phyloP scores from a whole-genome alignment of 1,284 basidiomycete genomes.

The Cryptococcus wingfieldii region DNA sequence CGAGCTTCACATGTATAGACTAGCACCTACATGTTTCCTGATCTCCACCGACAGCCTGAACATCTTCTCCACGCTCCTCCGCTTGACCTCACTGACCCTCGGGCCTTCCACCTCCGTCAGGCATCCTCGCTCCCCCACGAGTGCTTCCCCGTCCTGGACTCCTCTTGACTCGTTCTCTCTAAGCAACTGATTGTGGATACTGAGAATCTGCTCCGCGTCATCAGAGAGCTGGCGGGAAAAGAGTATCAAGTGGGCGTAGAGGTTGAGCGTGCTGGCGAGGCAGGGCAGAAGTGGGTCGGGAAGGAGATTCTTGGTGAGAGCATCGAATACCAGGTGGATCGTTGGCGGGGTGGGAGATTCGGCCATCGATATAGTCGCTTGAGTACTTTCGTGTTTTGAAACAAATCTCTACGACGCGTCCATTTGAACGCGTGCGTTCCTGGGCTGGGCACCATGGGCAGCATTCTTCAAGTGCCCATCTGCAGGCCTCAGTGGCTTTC shows the following conservation, averaged over 20 bases:
- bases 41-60: slow-evolving; percentile 19
- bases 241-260: slow-evolving; percentile 32
- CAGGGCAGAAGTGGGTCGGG: slow-evolving; percentile 16
- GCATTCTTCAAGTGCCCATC: too few relatives aligned
- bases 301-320: slow-evolving; percentile 14
- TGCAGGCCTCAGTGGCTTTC: too few relatives aligned
- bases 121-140: slow-evolving; percentile 4
- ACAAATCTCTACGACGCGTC: too few relatives aligned
- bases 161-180: slow-evolving; percentile 2
- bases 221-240: slow-evolving; percentile 10
- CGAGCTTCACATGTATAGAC: not conserved
- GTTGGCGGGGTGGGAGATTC: not conserved
- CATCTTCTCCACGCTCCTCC: slow-evolving; percentile 14
- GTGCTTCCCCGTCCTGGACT: not conserved
- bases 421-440: too few relatives aligned
- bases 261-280: slow-evolving; percentile 24
- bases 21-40: slow-evolving; percentile 16
- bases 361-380: too few relatives aligned
- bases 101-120: slow-evolving; percentile 13
- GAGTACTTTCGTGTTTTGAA: too few relatives aligned
- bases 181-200: slow-evolving; percentile 2
- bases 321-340: not conserved
- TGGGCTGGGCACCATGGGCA: too few relatives aligned
- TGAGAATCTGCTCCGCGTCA: slow-evolving; percentile 18
- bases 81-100: slow-evolving; percentile 4